Percentiles rank a stretch among this genome's conserved stretches.
Evolutionary conservation across 768 basidiomycete genomes (phyloP).

Genomic region (Boletus speciosus): DNA sequence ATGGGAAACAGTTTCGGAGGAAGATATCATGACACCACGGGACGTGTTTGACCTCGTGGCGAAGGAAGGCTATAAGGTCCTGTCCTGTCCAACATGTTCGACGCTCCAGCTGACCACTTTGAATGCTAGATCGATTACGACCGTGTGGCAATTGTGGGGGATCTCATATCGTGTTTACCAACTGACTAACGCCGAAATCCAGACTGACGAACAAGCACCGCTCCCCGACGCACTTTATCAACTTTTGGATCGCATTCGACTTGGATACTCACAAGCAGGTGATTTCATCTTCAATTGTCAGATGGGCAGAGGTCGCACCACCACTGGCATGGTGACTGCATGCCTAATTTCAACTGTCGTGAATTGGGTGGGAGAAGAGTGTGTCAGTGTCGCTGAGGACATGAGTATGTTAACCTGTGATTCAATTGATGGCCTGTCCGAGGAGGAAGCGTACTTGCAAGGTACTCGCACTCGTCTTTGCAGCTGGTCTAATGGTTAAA

Average conservation of each 20-base stretch:
- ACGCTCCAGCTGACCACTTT: conserved; percentile 2
- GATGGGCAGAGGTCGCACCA: conserved; percentile 90
- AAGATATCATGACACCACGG: conserved; percentile 83
- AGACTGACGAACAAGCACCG: conserved; percentile 98
- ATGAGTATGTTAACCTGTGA: conserved; percentile 49
- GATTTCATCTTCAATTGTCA: conserved; percentile 97
- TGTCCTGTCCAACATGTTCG: neutral
- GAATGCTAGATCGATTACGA: conserved; percentile 70
- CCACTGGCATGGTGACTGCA: conserved; percentile 93
- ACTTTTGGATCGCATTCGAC: conserved; percentile 69
- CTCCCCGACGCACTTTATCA: conserved; percentile 82
- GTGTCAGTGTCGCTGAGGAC: conserved; percentile 36
- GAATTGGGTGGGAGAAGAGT: conserved; percentile 51
- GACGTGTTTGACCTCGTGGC: conserved; percentile 76
- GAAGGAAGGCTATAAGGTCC: conserved; percentile 69
- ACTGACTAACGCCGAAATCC: conserved; percentile 9
- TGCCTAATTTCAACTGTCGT: conserved; percentile 77
- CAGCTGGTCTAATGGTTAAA: neutral
- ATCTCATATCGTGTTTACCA: neutral
- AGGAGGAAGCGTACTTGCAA: conserved; percentile 85
- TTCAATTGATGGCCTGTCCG: conserved; percentile 75
- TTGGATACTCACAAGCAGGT: conserved; percentile 53
- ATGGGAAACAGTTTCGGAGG: conserved; percentile 84
- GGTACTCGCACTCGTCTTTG: conserved; percentile 40
- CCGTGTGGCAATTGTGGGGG: conserved; percentile 82